Base-by-base conservation (phyloP, 345 rosid species). In the Diplotaxis tenuifolia region DNA sequence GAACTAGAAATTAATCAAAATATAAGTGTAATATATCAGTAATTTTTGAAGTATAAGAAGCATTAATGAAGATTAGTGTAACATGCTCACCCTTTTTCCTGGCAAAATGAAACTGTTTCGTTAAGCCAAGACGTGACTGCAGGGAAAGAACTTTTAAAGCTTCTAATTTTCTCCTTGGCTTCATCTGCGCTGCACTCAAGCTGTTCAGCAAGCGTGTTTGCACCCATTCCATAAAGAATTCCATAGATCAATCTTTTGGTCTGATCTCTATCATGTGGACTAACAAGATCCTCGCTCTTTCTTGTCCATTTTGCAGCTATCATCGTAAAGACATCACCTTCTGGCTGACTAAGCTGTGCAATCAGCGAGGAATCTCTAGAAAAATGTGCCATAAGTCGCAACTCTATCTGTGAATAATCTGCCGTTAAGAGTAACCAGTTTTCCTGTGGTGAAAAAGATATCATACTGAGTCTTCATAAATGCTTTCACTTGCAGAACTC, bases 181-280 rank as follows among this genome's bases (percentile, higher is more conserved):
- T 84, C 97, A 68, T 88, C 91, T 19, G 88, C 67, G 75, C 83
- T 86, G 82, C 97, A 94, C 62, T 83, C 85, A 76, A 94, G 85
- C 81, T 94, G 97, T 75, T 90, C 91, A 25, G 96, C 85, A 73
- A 94, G 96, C 72, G 82, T 78, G 28, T 83, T 89, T 62, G 99
- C 89, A 72, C 99, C 99, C 99, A 94, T 94, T 77, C 99, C 99
- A 81, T 94, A 94, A 23, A 94, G 93, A 82, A 94, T 89, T 50
- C 97, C 99, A 66, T 94, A 94, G 56, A 94, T 84, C 92, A 94
- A 78, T 72, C 97, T 86, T 82, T 94, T 94, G 9, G 90, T 88
- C 81, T 88, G 96, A 65, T 94, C 96, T 83, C 99, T 82, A 77
- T 94, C 96, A 53, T 75, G 68, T 47, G 86, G 71, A 78, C 80